A percentile compares a stretch with the other conserved stretches of the same genome.
phyloP scores from a whole-genome alignment of 495 filamentous ascomycete genomes.

The Cudoniella acicularis region DNA sequence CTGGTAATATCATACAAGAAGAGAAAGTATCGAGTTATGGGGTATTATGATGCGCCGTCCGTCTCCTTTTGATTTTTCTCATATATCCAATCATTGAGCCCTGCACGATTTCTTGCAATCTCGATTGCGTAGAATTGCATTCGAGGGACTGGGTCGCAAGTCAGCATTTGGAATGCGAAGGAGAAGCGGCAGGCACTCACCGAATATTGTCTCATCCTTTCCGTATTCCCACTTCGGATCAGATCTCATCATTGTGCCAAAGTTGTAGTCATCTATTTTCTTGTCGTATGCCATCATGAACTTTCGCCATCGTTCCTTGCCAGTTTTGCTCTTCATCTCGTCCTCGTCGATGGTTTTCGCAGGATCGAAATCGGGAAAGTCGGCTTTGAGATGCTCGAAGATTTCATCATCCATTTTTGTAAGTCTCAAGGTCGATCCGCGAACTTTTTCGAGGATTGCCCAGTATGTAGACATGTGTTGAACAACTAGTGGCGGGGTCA shows the following conservation, averaged over 20 bases:
- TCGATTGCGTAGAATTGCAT: constrained; percentile 99
- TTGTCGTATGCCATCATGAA: constrained; percentile 95
- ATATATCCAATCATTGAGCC: constrained; percentile 95
- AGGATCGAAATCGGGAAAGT: constrained; percentile 92
- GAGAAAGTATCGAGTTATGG: neutral
- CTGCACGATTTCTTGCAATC: constrained; percentile 83
- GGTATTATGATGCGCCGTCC: constrained; percentile 13
- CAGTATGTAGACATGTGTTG: constrained; percentile 97
- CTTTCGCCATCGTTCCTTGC: constrained; percentile 93
- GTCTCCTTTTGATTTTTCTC: constrained; percentile 60
- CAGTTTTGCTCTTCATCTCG: constrained; percentile 93
- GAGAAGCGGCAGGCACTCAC: constrained; percentile 34
- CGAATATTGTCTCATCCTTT: constrained; percentile 88
- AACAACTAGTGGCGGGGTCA: constrained; percentile 55
- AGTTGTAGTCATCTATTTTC: constrained; percentile 93
- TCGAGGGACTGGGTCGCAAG: constrained; percentile 52
- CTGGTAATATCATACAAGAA: neutral
- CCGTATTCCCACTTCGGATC: constrained; percentile 81
- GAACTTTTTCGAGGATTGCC: constrained; percentile 86
- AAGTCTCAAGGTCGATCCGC: constrained; percentile 78
- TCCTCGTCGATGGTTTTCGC: constrained; percentile 78
- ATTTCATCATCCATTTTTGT: constrained; percentile 96
- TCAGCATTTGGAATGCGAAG: constrained; percentile 9
- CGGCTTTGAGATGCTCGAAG: constrained; percentile 74
- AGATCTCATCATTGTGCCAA: constrained; percentile 84